Conservation (phyloP, 345 rosid genomes). For the Geranium rotundifolium region DNA sequence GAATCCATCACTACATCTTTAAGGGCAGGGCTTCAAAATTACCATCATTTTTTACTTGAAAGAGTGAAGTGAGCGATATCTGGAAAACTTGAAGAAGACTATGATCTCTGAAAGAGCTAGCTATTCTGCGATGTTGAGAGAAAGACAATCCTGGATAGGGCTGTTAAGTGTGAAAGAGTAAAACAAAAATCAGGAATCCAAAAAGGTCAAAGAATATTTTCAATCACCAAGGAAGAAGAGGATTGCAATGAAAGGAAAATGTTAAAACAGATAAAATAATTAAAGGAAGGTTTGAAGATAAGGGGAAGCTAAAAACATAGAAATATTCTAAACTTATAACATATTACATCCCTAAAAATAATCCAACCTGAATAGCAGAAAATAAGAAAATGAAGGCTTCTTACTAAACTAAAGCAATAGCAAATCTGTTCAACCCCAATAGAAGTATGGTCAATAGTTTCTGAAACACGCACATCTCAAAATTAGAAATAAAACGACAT, state of each 20-base stretch:
- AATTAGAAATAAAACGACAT: background rate
- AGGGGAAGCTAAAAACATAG: too few species aligned
- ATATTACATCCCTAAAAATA: background rate
- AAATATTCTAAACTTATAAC: background rate
- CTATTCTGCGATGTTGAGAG: constrained; percentile 81
- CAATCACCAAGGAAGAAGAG: background rate
- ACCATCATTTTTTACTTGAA: constrained; percentile 92
- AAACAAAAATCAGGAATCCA: background rate
- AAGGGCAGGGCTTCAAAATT: constrained; percentile 10
- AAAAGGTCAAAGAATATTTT: background rate
- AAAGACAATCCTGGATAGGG: constrained; percentile 68
- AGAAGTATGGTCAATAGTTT: background rate
- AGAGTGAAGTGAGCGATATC: constrained; percentile 77
- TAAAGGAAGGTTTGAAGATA: background rate
- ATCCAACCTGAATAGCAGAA: background rate
- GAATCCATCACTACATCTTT: background rate
- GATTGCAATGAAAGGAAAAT: background rate
- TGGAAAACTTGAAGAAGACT: constrained; percentile 86
- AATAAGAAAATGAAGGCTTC: background rate
- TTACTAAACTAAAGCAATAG: background rate
- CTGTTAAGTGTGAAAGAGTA: constrained; percentile 27
- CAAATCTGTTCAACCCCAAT: background rate
- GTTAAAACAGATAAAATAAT: too few species aligned
- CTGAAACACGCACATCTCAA: background rate
- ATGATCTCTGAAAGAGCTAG: constrained; percentile 88